Evolutionary conservation across 495 filamentous ascomycete species (phyloP), one percentile per base, ranked within the genome.

Genomic region (Parathielavia appendiculata): DNA sequence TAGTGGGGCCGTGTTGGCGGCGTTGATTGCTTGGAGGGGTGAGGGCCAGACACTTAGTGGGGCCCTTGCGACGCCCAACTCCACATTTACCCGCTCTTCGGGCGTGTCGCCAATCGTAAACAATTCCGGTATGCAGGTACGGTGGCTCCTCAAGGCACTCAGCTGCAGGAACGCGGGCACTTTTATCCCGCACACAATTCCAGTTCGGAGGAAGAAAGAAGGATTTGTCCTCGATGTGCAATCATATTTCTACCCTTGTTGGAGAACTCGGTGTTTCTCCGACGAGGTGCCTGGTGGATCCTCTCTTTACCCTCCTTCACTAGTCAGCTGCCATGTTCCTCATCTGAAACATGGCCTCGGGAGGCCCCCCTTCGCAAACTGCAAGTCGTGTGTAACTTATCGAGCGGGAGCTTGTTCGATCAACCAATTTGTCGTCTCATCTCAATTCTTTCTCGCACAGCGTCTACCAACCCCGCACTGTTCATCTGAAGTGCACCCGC

Each of bases 51-150:
- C 26, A 57, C 59, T 49, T 53, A 53, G 22, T 36, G 48, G 49
- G 30, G 53, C 49, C 48, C 23, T 48, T 44, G 49, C 54, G 38
- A 30, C 22, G 43, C 12, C 30, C 22, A 13, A 19, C 50, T 36
- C 60, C 49, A 52, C 35, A 38, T 39, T 23, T 52, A 52, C 19
- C 49, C 56, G 35, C 55, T 22, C 23, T 20, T 11, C 45, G 36
- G 26, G 51, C 39, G 14, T 41, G 41, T 30, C 51, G 40, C 60
- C 60, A 63, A 63, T 58, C 30, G 39, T 8, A 23, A 10, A 12
- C 35, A 20, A 17, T 20, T 23, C 54, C 20, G 51, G 19, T 0
- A 63, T 63, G 60, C 60, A 63, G 60, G 60, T 51, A 63, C 60
- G 40, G 30, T 48, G 16, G 5, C 26, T 44, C 30, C 12, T 51